Evolutionary conservation across 2,329 filamentous ascomycete genomes (phyloP), one percentile per base, ranked within the genome.

Genomic region (Monosporascus sp.): DNA sequence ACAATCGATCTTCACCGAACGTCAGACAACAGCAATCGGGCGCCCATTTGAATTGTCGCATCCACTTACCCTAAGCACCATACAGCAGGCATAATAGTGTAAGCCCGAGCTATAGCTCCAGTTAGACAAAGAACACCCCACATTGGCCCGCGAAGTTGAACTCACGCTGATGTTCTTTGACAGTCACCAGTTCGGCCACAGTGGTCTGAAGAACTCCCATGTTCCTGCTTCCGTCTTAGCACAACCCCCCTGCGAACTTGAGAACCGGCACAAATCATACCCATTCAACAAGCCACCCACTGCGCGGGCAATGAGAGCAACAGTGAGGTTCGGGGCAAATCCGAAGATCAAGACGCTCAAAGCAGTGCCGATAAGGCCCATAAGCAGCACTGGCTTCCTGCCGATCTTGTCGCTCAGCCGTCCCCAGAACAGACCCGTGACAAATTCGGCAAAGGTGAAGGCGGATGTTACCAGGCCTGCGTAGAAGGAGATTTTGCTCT

Each of bases 71-170:
- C 94, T 66, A 99, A 80, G 68, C 92, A 97, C 94, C 94, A 99
- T 26, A 97, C 90, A 68, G 96, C 91, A 7, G 94, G 94, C 91
- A 99, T 97, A 62, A 97, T 92, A 14, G 93, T 91, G 73, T 96
- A 99, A 49, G 93, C 94, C 63, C 90, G 89, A 61, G 92, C 88
- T 91, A 56, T 54, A 51, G 51, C 49, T 48, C 53, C 44, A 46
- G 63, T 75, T 60, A 71, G 65, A 52, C 57, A 53, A 31, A 40
- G 24, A 37, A 24, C 41, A 50, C 50, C 17, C 11, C 31, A 14
- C 40, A 48, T 48, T 47, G 46, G 31, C 40, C 18, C 41, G 43
- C 15, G 18, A 18, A 18, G 46, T 41, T 48, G 22, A 51, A 75
- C 87, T 72, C 72, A 91, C 88, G 88, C 70, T 97, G 92, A 69